A percentile compares a stretch with the other conserved stretches of the same genome.
Conservation (phyloP, 495 filamentous ascomycete species). For the Thermothielavioides terrestris region DNA sequence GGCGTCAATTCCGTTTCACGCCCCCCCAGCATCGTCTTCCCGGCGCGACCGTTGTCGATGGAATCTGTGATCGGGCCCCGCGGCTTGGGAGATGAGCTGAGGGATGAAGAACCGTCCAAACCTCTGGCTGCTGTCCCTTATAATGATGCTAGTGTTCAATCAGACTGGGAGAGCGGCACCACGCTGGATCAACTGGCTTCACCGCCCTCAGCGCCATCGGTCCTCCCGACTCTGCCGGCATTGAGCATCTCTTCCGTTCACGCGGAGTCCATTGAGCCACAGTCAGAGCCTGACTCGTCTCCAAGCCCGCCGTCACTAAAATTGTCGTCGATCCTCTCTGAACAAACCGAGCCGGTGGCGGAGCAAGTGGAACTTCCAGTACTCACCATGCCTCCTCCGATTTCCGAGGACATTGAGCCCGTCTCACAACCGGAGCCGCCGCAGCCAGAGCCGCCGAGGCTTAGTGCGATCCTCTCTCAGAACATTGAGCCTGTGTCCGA, state of each 20-base stretch:
- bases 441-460: conserved; percentile 2
- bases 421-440: conserved; percentile 18
- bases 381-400: conserved; percentile 21
- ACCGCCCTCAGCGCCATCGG: conserved; percentile 28
- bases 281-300: conserved; percentile 2
- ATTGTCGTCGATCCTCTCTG: conserved; percentile 11
- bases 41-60: conserved; percentile 31
- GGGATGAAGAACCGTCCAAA: conserved; percentile 17
- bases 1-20: conserved; percentile 2
- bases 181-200: conserved; percentile 41
- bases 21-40: conserved; percentile 14
- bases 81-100: conserved; percentile 18
- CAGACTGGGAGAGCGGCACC: conserved; percentile 35
- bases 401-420: conserved; percentile 20
- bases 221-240: conserved; percentile 14
- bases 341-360: conserved; percentile 19
- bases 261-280: conserved; percentile 25
- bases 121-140: conserved; percentile 25
- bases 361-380: conserved; percentile 1
- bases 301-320: conserved; percentile 8
- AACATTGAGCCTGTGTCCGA: conserved; percentile 19
- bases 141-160: conserved; percentile 33
- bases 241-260: conserved; percentile 24
- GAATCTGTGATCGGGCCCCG: conserved; percentile 26
- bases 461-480: conserved; percentile 21